Percentiles rank a stretch among this genome's conserved stretches.
These are phyloP conservation scores for Cryptococcus sp. DNA, from an alignment of 1,284 basidiomycete species.

Conservation along the genomic window DNA sequence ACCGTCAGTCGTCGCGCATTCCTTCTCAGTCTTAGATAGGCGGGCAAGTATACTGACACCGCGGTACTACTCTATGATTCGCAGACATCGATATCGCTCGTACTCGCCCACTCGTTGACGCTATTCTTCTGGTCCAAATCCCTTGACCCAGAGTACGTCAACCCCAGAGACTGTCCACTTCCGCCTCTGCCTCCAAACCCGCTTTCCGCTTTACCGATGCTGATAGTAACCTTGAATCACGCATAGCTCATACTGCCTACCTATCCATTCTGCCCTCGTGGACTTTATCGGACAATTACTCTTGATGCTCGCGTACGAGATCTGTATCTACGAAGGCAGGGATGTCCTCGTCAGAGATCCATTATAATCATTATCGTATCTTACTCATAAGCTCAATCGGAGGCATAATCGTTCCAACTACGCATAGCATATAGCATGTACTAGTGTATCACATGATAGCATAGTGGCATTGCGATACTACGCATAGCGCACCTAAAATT, in stretches of 20 bases:
- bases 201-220: background rate
- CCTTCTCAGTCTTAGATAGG: background rate
- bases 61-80: slow-evolving; percentile 1
- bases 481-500: no score
- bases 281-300: slow-evolving; percentile 88
- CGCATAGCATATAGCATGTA: no score
- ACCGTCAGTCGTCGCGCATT: slow-evolving; percentile 61
- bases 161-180: background rate
- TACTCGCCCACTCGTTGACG: slow-evolving; percentile 69
- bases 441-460: no score
- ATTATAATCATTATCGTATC: background rate
- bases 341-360: slow-evolving; percentile 30
- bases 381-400: background rate
- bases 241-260: slow-evolving; percentile 77
- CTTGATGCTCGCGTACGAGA: slow-evolving; percentile 59
- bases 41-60: background rate
- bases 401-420: background rate
- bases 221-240: background rate
- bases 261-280: slow-evolving; percentile 84
- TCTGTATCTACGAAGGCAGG: slow-evolving; percentile 50
- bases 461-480: no score
- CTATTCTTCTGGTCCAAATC: slow-evolving; percentile 76
- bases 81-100: slow-evolving; percentile 70
- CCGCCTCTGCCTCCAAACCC: background rate
- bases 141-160: slow-evolving; percentile 75